These are phyloP conservation scores for Camelina laxa DNA, from an alignment of 345 rosid species.

Conservation along the genomic window DNA sequence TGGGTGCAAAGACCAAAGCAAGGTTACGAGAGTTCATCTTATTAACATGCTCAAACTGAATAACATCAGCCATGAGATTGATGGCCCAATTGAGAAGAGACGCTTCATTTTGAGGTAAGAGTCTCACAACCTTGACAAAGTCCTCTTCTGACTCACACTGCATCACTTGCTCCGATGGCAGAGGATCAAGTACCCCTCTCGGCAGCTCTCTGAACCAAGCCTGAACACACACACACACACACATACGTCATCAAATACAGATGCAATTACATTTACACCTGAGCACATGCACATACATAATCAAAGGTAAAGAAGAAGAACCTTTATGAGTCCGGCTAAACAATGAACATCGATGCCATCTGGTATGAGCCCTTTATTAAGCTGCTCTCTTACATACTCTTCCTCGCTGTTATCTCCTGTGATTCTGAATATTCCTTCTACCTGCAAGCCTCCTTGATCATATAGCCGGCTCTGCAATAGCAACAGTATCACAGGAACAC, in stretches of 20 bases:
- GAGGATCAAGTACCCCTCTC: constrained; percentile 81
- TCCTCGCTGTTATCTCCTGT: constrained; percentile 49
- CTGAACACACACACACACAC: constrained; percentile 47
- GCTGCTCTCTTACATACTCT: constrained; percentile 41
- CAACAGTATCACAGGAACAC: constrained; percentile 90
- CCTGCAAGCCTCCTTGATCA: constrained; percentile 87
- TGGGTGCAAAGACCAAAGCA: constrained; percentile 96
- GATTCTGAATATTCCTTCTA: constrained; percentile 94
- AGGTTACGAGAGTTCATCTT: constrained; percentile 98
- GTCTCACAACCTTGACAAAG: constrained; percentile 71
- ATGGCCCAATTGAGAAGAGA: constrained; percentile 88
- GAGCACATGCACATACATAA: background rate
- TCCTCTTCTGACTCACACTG: constrained; percentile 90
- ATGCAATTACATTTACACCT: background rate
- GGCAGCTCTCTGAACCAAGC: constrained; percentile 99
- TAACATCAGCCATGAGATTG: constrained; percentile 97
- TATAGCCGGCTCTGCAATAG: constrained; percentile 84
- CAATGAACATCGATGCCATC: constrained; percentile 89
- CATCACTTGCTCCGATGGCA: constrained; percentile 86
- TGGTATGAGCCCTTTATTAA: constrained; percentile 80
- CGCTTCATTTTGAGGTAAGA: constrained; percentile 87
- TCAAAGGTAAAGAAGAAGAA: constrained; percentile 12
- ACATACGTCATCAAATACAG: background rate
- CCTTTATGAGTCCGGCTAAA: constrained; percentile 96
- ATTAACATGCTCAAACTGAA: constrained; percentile 74